Percentiles rank a stretch among this genome's conserved stretches.
Conservation (phyloP, 768 basidiomycete genomes). For the Xerocomus spinulosus region DNA sequence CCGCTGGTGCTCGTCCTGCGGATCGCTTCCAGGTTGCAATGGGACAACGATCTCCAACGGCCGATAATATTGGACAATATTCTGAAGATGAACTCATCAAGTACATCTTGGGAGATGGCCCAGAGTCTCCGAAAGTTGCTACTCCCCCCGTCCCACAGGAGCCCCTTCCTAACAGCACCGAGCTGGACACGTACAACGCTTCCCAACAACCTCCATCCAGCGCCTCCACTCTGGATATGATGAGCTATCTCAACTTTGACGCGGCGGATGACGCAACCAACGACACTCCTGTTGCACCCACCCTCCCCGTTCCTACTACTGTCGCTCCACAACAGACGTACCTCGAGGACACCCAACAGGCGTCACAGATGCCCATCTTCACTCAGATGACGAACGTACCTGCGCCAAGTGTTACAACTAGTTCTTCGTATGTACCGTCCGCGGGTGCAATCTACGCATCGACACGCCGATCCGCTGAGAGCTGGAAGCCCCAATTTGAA, state of each 20-base stretch:
- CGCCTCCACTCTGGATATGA: conserved; percentile 28
- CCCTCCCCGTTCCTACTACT: not conserved
- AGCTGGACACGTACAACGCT: conserved; percentile 9
- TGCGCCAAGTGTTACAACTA: not conserved
- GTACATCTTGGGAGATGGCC: conserved; percentile 1
- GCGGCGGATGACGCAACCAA: conserved; percentile 10
- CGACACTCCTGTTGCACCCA: not conserved
- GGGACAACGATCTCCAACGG: conserved; percentile 3
- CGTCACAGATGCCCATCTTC: conserved; percentile 25
- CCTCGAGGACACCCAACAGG: too few relatives aligned
- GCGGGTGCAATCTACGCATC: conserved; percentile 48
- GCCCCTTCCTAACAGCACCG: conserved; percentile 22
- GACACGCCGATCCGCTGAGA: conserved; percentile 51
- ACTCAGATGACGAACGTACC: conserved; percentile 25
- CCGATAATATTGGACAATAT: conserved; percentile 12
- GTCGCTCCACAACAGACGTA: too few relatives aligned
- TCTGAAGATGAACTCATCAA: conserved; percentile 17
- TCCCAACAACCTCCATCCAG: conserved; percentile 19
- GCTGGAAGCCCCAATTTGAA: conserved; percentile 40
- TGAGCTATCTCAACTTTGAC: conserved; percentile 39
- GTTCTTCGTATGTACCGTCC: conserved; percentile 46
- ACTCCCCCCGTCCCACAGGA: conserved; percentile 7
- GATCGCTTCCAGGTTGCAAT: conserved; percentile 36
- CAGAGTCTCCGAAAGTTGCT: not conserved
- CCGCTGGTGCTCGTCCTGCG: conserved; percentile 31